Conservation (phyloP, 148 eudicot genomes). For the Fallopia convolvulus region DNA sequence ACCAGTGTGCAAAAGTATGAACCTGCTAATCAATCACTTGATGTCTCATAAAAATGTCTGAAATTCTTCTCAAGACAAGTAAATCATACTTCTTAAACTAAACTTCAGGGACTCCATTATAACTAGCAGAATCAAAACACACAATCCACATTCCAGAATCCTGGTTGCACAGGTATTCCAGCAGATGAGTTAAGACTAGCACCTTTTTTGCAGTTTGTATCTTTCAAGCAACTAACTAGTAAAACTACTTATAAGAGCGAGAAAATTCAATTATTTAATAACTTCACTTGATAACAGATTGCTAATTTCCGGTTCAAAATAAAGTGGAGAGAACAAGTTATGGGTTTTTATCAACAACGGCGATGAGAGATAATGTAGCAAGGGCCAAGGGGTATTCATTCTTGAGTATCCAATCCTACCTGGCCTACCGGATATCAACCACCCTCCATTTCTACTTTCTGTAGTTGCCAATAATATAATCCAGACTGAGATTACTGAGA, state of each 20-base stretch:
- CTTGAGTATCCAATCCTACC: no score
- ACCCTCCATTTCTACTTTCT: no score
- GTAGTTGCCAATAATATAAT: no score
- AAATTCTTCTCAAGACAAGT: not conserved
- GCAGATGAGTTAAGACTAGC: not conserved
- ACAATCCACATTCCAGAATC: not conserved
- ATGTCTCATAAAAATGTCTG: not conserved
- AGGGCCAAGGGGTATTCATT: no score
- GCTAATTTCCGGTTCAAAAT: not conserved
- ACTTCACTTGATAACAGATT: not conserved
- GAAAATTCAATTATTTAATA: no score
- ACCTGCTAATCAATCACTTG: not conserved
- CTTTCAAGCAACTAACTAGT: not conserved
- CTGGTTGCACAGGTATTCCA: not conserved
- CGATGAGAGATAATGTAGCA: no score
- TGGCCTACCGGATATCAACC: no score
- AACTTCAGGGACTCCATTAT: no score
- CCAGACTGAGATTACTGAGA: no score
- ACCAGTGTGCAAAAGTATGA: not conserved
- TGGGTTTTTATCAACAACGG: no score
- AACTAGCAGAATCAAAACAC: not conserved
- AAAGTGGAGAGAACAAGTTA: no score
- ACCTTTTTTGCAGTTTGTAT: not conserved
- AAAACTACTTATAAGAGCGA: no score
- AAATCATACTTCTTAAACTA: not conserved